These are phyloP conservation scores for Triticum dicoccoides DNA, from an alignment of 176 grass and related monocot genomes.

Conservation along the genomic window DNA sequence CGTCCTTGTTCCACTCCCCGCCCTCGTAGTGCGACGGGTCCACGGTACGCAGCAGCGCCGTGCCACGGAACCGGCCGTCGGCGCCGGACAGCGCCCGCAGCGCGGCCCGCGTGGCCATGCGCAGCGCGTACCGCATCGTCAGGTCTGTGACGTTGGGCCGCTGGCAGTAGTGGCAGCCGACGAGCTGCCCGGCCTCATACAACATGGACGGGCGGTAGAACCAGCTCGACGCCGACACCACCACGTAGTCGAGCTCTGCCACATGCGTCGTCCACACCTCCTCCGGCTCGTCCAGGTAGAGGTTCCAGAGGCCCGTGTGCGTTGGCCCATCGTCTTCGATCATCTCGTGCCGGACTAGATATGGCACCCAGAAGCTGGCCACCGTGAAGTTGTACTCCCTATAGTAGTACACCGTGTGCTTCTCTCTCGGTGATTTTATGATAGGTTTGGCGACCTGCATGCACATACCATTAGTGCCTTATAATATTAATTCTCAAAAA, in stretches of 20 bases:
- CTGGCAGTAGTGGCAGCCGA: constrained; percentile 46
- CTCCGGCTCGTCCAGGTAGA: constrained; percentile 60
- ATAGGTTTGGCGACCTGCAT: too few relatives aligned
- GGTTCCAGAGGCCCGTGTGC: constrained; percentile 21
- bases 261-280: constrained; percentile 20
- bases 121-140: constrained; percentile 38
- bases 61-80: too few relatives aligned
- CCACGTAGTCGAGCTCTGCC: constrained; percentile 32
- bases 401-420: too few relatives aligned
- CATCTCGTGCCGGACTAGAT: constrained; percentile 23
- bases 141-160: constrained; percentile 46
- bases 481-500: too few relatives aligned
- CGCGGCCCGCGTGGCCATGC: constrained; percentile 40
- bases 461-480: too few relatives aligned
- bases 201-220: constrained; percentile 51
- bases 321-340: neutral
- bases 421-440: too few relatives aligned
- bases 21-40: constrained; percentile 53
- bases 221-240: constrained; percentile 67
- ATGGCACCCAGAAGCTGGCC: constrained; percentile 43
- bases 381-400: constrained; percentile 40
- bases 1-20: constrained; percentile 59
- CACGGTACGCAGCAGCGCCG: too few relatives aligned
- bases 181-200: constrained; percentile 30
- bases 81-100: constrained; percentile 1